A percentile compares a stretch with the other conserved stretches of the same genome.
phyloP scores from a whole-genome alignment of 1,284 basidiomycete species.

The Trichosporon sp. region DNA sequence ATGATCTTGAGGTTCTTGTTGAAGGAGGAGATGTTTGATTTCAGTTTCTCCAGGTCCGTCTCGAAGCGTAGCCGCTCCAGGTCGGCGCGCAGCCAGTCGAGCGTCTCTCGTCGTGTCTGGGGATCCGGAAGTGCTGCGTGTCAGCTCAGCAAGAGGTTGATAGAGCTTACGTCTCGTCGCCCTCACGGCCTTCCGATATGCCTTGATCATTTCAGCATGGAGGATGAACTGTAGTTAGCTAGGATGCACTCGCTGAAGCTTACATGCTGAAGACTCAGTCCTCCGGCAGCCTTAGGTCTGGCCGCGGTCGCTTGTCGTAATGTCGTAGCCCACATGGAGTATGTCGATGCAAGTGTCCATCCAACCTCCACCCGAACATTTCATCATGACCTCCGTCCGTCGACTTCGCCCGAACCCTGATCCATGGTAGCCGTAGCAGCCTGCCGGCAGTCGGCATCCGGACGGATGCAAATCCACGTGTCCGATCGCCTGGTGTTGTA shows the following conservation, averaged over 20 bases:
- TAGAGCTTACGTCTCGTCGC: constrained; percentile 50
- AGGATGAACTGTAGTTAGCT: constrained; percentile 48
- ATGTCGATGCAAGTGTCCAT: background rate
- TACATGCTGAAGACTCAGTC: constrained; percentile 47
- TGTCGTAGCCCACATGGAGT: constrained; percentile 13
- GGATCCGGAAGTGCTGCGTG: constrained; percentile 52
- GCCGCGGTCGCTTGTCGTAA: constrained; percentile 1
- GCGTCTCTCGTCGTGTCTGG: constrained; percentile 51
- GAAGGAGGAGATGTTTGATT: constrained; percentile 33
- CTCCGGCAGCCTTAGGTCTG: background rate
- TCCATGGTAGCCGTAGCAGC: background rate
- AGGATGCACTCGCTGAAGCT: constrained; percentile 18
- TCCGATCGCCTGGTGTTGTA: constrained; percentile 5
- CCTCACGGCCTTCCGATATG: constrained; percentile 53
- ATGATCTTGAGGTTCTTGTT: constrained; percentile 45
- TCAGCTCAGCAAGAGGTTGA: background rate
- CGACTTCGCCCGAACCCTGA: constrained; percentile 14
- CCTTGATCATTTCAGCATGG: constrained; percentile 48
- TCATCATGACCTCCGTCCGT: constrained; percentile 7
- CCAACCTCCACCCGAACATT: constrained; percentile 10
- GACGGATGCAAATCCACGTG: constrained; percentile 12
- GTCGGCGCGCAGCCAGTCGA: constrained; percentile 53
- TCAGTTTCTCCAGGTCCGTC: constrained; percentile 42
- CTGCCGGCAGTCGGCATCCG: background rate
- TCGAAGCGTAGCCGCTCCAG: constrained; percentile 46